Conservation (phyloP, 805 yeast genomes). For the Candida anglica region DNA sequence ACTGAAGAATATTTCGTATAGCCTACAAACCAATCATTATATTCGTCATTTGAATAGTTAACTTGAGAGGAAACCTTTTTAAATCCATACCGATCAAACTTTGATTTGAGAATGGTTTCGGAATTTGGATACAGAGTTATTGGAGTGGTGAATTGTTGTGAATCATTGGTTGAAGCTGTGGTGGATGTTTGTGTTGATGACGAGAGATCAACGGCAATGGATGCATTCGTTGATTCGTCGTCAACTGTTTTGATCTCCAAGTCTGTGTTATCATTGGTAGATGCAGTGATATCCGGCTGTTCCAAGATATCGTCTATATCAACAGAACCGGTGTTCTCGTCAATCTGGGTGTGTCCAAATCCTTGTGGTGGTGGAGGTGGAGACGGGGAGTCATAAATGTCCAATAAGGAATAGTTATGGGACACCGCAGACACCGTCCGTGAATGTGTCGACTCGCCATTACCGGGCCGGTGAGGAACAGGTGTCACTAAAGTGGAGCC, state of each 20-base stretch:
- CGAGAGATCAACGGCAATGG: too few species aligned
- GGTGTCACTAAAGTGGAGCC: too few species aligned
- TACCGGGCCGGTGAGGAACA: not conserved
- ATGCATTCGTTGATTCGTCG: too few species aligned
- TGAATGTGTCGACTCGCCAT: constrained; percentile 13
- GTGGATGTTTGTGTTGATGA: too few species aligned
- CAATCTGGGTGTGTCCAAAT: not conserved
- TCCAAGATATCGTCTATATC: not conserved
- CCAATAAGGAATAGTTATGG: constrained; percentile 33
- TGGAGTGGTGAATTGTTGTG: too few species aligned
- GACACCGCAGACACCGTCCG: constrained; percentile 30
- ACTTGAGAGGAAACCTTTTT: constrained; percentile 54
- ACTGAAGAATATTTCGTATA: constrained; percentile 62
- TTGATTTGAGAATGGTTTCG: too few species aligned
- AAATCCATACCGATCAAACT: constrained; percentile 81
- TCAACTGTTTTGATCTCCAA: too few species aligned
- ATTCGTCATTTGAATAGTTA: constrained; percentile 46
- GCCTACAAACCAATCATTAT: constrained; percentile 70
- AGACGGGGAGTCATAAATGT: constrained; percentile 27
- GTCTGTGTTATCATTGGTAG: not conserved
- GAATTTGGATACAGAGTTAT: too few species aligned
- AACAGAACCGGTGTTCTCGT: not conserved
- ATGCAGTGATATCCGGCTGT: not conserved
- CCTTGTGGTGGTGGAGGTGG: not conserved
- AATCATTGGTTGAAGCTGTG: too few species aligned